phyloP scores from a whole-genome alignment of 1,284 basidiomycete species.

The Ceratobasidium sp. region DNA sequence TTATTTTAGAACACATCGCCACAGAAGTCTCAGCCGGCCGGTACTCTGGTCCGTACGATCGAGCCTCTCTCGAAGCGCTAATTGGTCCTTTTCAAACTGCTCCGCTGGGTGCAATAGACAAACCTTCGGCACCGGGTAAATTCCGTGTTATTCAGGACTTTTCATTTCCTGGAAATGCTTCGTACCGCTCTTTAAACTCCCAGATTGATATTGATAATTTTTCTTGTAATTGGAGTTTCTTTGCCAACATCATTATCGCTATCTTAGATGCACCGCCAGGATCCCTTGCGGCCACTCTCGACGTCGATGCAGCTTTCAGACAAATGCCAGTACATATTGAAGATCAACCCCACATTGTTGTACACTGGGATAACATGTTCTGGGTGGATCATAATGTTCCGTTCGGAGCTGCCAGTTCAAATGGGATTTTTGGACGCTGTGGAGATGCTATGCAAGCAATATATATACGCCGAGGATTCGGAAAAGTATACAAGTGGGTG shows the following conservation, averaged over 20 bases:
- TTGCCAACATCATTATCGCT: neutral
- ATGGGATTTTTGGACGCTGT: slow-evolving; percentile 59
- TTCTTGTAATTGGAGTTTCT: slow-evolving; percentile 58
- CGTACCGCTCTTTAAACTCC: slow-evolving; percentile 17
- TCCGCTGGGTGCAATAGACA: slow-evolving; percentile 59
- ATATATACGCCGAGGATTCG: slow-evolving; percentile 52
- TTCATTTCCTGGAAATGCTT: slow-evolving; percentile 54
- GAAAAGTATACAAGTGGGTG: slow-evolving; percentile 59
- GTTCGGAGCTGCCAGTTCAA: slow-evolving; percentile 59
- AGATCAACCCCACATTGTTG: slow-evolving; percentile 56
- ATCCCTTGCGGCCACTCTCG: slow-evolving; percentile 57
- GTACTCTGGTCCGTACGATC: slow-evolving; percentile 55
- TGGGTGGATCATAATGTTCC: slow-evolving; percentile 56
- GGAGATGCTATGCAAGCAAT: slow-evolving; percentile 59
- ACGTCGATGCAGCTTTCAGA: slow-evolving; percentile 60
- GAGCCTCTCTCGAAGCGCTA: slow-evolving; percentile 53
- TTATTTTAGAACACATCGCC: slow-evolving; percentile 55
- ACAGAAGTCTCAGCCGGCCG: slow-evolving; percentile 56
- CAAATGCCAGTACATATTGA: slow-evolving; percentile 56
- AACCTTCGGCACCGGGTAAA: slow-evolving; percentile 55
- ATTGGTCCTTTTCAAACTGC: slow-evolving; percentile 60
- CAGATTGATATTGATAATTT: slow-evolving; percentile 56
- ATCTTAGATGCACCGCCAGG: slow-evolving; percentile 50
- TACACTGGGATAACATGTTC: slow-evolving; percentile 55
- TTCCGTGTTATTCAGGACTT: slow-evolving; percentile 60